Evolutionary conservation across 169 alveolate species (phyloP), one percentile per base, ranked within the genome.

Genomic region (Plasmodium relictum): DNA sequence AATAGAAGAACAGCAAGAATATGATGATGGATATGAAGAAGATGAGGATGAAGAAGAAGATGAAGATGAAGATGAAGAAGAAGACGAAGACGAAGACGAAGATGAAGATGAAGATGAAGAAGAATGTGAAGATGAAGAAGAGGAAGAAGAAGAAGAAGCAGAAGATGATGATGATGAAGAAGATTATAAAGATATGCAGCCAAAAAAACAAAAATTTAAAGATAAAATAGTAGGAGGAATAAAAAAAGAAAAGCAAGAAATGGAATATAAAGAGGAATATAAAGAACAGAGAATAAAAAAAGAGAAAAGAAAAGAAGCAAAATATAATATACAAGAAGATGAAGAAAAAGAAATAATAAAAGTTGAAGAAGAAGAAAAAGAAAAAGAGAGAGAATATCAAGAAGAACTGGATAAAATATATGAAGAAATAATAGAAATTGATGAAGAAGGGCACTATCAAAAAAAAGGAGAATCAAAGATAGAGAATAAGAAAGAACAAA

Each of bases 361-460:
- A 3, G 3, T 31, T 31, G 39, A 31, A 2, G 39, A 31, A n/a
- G 37, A 41, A 14, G 70, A 72, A 14, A 56, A 72, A 31, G 18
- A 16, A 3, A 72, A 41, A 4, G 6, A 68, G 48, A 12, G 37
- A 45, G 31, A 42, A 12, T 22, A 52, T 22, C n/a, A 26, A 37
- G 63, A 72, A 37, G 86, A 54, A 31, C 3, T 31, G 3, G 39
- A 3, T 31, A 31, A 31, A 31, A 31, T 31, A 31, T 2, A 31
- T 31, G 39, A 31, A 31, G 39, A 31, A 71, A 5, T 71, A 16
- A 59, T 48, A 37, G 72, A 58, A 58, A 58, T 5, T 58, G 37
- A 39, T 56, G 73, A 73, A 41, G 73, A 73, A 56, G 50, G 59
- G 4, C 62, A 42, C 6, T 56, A 73, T 62, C 59, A 73, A 42